A percentile compares a stretch with the other conserved stretches of the same genome.
These are phyloP conservation scores for Kwoniella botswanensis DNA, from an alignment of 768 basidiomycete genomes.

Conservation along the genomic window DNA sequence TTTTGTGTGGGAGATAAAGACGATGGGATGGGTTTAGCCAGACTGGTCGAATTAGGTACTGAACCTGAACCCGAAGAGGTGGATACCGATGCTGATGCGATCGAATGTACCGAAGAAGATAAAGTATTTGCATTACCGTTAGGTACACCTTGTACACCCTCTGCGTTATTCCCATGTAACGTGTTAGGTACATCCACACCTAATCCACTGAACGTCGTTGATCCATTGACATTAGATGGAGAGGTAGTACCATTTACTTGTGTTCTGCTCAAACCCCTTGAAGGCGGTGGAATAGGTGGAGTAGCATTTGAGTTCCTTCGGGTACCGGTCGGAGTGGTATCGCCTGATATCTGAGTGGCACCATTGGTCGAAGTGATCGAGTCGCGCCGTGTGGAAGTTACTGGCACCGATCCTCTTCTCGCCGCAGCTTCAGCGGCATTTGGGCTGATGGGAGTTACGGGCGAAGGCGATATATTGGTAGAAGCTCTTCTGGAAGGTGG, in stretches of 20 bases:
- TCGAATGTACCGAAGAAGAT: conserved; percentile 31
- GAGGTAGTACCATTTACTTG: conserved; percentile 7
- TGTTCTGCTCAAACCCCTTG: conserved; percentile 4
- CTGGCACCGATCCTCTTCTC: background rate
- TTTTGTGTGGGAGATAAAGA: conserved; percentile 4
- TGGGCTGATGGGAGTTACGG: background rate
- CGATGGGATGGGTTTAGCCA: conserved; percentile 9
- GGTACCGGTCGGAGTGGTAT: background rate
- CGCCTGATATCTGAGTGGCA: no score
- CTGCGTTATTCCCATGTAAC: conserved; percentile 19
- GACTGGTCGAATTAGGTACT: background rate
- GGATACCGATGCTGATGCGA: conserved; percentile 30
- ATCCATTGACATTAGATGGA: conserved; percentile 11
- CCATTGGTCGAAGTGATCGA: no score
- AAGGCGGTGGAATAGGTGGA: conserved; percentile 10
- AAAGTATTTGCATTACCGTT: background rate
- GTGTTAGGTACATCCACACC: conserved; percentile 28
- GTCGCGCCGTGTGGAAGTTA: background rate
- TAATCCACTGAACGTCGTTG: conserved; percentile 34
- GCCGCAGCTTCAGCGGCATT: background rate
- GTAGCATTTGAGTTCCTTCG: conserved; percentile 1
- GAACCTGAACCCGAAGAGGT: background rate
- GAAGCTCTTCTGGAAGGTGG: conserved; percentile 9
- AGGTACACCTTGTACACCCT: conserved; percentile 25
- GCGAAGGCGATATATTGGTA: conserved; percentile 10